Base-by-base conservation (phyloP, 139 green algal species). In the Trebouxia sp. region DNA sequence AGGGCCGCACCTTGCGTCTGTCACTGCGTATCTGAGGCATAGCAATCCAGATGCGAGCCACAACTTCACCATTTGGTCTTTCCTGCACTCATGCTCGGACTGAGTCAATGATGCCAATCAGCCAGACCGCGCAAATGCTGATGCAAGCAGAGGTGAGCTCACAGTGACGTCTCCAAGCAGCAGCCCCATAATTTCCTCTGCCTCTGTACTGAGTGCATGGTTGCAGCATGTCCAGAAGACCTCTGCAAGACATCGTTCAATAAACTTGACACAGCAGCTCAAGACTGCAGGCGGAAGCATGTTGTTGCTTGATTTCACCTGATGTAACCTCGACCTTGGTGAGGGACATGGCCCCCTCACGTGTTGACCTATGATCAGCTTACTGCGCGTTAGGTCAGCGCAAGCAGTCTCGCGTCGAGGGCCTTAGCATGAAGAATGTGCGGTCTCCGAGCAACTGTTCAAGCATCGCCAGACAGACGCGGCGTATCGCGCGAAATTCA, bases 121-220 rank as follows among this genome's bases (percentile, higher is more conserved):
- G n/a, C n/a, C n/a, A n/a, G n/a, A n/a, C n/a, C 65, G 12, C 22
- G 37, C 65, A 50, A 35, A n/a, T 14, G 22, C n/a, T 72, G 62
- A 24, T n/a, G 15, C 14, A n/a, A n/a, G 17, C 32, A 30, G 28
- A 47, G 32, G 66, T 37, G n/a, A 2, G 35, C 62, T 69, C 55
- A 92, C 83, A 30, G 45, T 17, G 4, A 96, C 78, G 74, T 97
- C 88, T 1, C 93, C 93, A 37, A 97, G 79, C 42, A 97, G 88
- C 39, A 97, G 83, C 2, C 93, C 93, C 93, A 97, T 97, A 35
- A 97, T 85, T 78, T 97, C 93, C 80, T 97, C 93, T 7, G 55
- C 70, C 82, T 97, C 93, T 0, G 91, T 97, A 9, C 83, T 93
- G 20, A 96, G 80, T 8, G 93, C 93, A 72, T 97, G 93, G 11